Evolutionary conservation across 768 basidiomycete genomes (phyloP).

Genomic region (Porpolomopsis calyptriformis): DNA sequence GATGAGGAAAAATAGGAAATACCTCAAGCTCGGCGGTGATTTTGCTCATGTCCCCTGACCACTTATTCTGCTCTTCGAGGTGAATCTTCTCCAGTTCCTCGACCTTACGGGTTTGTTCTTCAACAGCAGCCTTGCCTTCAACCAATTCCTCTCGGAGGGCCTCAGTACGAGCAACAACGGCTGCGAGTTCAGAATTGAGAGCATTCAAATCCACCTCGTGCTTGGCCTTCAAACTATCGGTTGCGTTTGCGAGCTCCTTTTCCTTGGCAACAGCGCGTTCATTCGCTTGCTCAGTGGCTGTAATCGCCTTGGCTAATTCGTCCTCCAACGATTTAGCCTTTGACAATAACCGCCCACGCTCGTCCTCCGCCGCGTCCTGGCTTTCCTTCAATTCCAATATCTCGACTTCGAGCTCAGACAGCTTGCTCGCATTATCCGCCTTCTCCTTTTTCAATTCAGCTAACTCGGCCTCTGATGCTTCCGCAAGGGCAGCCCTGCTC

Average conservation of each 20-base stretch:
- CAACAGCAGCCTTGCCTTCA: slow-evolving; percentile 31
- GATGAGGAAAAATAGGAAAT: slow-evolving; percentile 14
- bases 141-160: slow-evolving; percentile 38
- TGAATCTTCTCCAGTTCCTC: slow-evolving; percentile 42
- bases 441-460: slow-evolving; percentile 48
- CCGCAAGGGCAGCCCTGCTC: slow-evolving; percentile 31
- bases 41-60: slow-evolving; percentile 44
- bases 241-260: slow-evolving; percentile 28
- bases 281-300: slow-evolving; percentile 36
- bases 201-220: slow-evolving; percentile 39
- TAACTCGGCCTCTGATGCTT: slow-evolving; percentile 39
- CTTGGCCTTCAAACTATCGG: slow-evolving; percentile 30
- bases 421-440: slow-evolving; percentile 57
- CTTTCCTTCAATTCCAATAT: slow-evolving; percentile 66
- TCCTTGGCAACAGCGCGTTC: slow-evolving; percentile 40
- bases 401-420: slow-evolving; percentile 77
- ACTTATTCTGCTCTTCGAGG: slow-evolving; percentile 37
- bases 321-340: slow-evolving; percentile 43
- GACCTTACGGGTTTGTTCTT: slow-evolving; percentile 38
- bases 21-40: slow-evolving; percentile 61
- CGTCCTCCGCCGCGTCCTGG: slow-evolving; percentile 55
- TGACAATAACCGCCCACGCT: slow-evolving; percentile 33
- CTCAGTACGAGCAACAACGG: slow-evolving; percentile 34
- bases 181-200: slow-evolving; percentile 33
- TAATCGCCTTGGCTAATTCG: slow-evolving; percentile 38